Base-by-base conservation (phyloP, 257 asterid species). In the Scutellaria minor region DNA sequence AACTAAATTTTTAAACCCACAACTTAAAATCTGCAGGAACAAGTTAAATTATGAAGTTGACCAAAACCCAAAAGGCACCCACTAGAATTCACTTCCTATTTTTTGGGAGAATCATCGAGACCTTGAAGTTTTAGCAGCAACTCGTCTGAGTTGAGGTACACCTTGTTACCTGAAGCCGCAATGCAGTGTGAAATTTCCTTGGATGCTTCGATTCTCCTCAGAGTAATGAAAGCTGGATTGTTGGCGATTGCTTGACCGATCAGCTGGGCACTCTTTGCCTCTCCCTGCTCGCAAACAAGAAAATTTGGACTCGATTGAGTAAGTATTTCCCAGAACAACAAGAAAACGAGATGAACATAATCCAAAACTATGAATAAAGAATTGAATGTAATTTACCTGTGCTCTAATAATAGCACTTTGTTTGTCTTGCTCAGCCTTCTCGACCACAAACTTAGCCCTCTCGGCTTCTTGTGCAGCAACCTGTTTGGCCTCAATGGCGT, bases 391-490 rank as follows among this genome's bases (percentile, higher is more conserved):
- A 24, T 45, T 18, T 65, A 91, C 97, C 95, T 89, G 95, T 35
- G 97, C 97, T 81, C 92, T 85, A 64, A 91, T 89, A 41, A 91
- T 72, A 83, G 96, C 97, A 77, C 93, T 86, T 66, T 9, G 81
- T 80, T 92, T 89, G 83, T 92, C 97, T 81, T 89, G 97, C 86
- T 92, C 96, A 39, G 96, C 97, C 71, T 89, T 91, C 48, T 89
- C 96, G 15, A 92, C 98, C 45, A 90, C 94, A 45, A 90, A 88
- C 83, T 92, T 92, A 37, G 96, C 96, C 78, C 94, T 88, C 79
- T 92, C 96, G 15, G 98, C 98, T 80, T 90, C 98, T 81, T 89
- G 96, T 15, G 96, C 96, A 69, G 96, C 96, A 24, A 92, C 88
- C 76, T 89, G 96, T 79, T 92, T 92, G 66, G 98, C 96, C 89